Evolutionary conservation across 805 yeast genomes (phyloP).

Genomic region (Komagataella pseudopastoris): DNA sequence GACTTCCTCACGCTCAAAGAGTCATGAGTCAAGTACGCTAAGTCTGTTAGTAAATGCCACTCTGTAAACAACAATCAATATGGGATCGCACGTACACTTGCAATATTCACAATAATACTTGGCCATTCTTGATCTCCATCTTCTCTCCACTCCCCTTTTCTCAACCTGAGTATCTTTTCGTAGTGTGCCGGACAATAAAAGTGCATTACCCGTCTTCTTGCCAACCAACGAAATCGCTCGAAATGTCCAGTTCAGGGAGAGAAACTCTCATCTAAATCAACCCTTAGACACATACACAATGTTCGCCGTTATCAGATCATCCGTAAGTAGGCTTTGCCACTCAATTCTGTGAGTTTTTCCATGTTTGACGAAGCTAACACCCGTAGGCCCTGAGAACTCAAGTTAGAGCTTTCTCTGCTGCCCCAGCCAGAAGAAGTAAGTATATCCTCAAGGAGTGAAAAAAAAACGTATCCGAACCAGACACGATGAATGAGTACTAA

Average conservation of each 20-base stretch:
- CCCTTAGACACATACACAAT: background rate
- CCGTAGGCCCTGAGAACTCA: conserved; percentile 11
- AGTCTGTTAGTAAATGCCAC: background rate
- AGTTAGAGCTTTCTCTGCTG: conserved; percentile 21
- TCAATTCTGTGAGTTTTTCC: background rate
- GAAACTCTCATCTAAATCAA: background rate
- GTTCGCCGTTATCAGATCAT: conserved; percentile 7
- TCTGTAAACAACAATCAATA: background rate
- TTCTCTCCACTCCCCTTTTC: background rate
- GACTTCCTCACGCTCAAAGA: conserved; percentile 76
- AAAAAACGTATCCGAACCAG: background rate
- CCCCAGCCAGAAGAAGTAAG: conserved; percentile 18
- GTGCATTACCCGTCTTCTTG: background rate
- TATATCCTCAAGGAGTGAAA: background rate
- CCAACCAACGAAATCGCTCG: background rate
- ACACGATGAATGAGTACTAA: background rate
- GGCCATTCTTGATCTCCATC: conserved; percentile 28
- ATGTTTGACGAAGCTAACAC: conserved; percentile 1
- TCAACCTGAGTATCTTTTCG: background rate
- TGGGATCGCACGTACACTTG: conserved; percentile 24
- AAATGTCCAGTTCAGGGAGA: background rate
- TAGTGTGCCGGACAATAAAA: background rate
- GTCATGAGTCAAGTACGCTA: conserved; percentile 71
- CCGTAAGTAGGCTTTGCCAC: conserved; percentile 3
- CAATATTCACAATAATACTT: conserved; percentile 80